Evolutionary conservation across 257 asterid species (phyloP), one percentile per base, ranked within the genome.

Genomic region (Solanum bulbocastanum): DNA sequence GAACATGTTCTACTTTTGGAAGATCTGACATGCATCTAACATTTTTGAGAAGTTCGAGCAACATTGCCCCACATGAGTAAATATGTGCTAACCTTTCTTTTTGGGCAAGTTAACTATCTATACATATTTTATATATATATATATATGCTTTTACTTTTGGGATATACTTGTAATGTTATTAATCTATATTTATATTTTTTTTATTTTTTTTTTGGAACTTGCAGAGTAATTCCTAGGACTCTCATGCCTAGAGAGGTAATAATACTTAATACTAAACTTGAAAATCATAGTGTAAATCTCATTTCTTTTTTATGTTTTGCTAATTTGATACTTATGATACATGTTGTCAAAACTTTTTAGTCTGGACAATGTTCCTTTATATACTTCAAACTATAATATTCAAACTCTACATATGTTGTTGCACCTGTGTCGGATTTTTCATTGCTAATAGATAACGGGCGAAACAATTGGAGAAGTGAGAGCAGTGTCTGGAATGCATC

Each of bases 401-500:
- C 14, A 0, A 4, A 72, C 27, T 72, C 40, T 33, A 71, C 18
- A 2, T 5, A 73, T 73, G 1, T 18, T 36, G 1, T 36, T 10
- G 18, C 30, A 73, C 5, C 5, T 14, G 1, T 36, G 18, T 73
- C 2, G 49, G 1, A 73, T 32, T 71, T 71, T 1, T 71, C 3
- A 3, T 79, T 27, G 8, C 9, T 23, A 1, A 83, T 87, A 96
- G 99, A 90, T 96, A 85, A 96, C 98, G 2, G 99, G 99, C 2
- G 93, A 91, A 71, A 90, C 93, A 0, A 90, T 96, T 0, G 99
- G 99, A 66, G 99, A 96, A 90, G 94, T 95, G 4, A 90, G 94
- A 33, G 97, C 98, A n/a, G 99, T 96, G 11, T 94, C 98, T 9
- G 97, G 91, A 87, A 96, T 96, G 99, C 99, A 95, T 90, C 96